Conservation (phyloP, 495 filamentous ascomycete genomes). For the Penicillium malachiteum region DNA sequence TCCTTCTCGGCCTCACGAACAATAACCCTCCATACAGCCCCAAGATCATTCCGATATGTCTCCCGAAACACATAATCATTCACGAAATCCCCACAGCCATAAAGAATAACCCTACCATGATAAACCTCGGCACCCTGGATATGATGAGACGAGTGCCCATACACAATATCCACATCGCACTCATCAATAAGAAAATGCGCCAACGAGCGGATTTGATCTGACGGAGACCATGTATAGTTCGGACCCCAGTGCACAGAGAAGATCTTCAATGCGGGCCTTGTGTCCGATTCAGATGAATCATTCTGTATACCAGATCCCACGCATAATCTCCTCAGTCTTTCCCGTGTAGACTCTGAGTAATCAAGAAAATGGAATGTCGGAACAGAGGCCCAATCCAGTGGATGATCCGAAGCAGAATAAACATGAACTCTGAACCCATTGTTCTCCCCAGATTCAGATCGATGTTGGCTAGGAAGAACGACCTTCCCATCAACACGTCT, state of each 20-base stretch:
- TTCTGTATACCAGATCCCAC: slow-evolving; percentile 1
- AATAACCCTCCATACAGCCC: slow-evolving; percentile 40
- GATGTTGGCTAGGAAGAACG: background rate
- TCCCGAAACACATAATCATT: slow-evolving; percentile 41
- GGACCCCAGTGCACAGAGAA: slow-evolving; percentile 47
- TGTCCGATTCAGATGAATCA: background rate
- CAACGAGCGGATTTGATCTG: slow-evolving; percentile 23
- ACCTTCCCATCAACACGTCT: background rate
- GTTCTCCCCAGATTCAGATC: background rate
- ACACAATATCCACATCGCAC: slow-evolving; percentile 44
- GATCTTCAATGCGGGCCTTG: slow-evolving; percentile 30
- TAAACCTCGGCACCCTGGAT: slow-evolving; percentile 43
- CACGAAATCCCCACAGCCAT: slow-evolving; percentile 47
- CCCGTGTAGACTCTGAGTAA: slow-evolving; percentile 24
- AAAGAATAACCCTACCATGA: slow-evolving; percentile 37
- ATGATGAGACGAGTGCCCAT: slow-evolving; percentile 47
- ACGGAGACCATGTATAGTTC: slow-evolving; percentile 39
- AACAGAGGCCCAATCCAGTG: slow-evolving; percentile 18
- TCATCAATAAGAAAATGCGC: slow-evolving; percentile 46
- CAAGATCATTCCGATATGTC: slow-evolving; percentile 40
- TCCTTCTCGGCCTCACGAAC: slow-evolving; percentile 9
- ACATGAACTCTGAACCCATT: slow-evolving; percentile 18
- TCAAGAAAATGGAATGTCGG: slow-evolving; percentile 35
- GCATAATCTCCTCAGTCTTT: slow-evolving; percentile 17
- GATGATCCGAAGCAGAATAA: slow-evolving; percentile 32